Evolutionary conservation across 306 rosid species (phyloP).

Genomic region (Astragalus membranaceus): DNA sequence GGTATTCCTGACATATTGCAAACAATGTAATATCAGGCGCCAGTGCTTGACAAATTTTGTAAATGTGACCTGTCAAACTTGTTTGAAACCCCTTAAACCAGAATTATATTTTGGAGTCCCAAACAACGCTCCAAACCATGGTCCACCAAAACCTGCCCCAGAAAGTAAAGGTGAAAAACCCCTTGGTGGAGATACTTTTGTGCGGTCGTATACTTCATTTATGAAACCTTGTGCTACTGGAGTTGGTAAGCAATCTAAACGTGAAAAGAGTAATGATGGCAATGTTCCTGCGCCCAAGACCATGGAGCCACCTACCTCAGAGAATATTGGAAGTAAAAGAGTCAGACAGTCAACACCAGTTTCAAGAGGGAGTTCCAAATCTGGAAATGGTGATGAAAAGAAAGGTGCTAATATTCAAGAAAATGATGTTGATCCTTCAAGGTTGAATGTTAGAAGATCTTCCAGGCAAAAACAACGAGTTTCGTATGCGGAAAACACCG

Average conservation of each 20-base stretch:
- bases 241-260: conserved; percentile 15
- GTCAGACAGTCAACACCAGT: conserved; percentile 30
- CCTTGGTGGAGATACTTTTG: neutral
- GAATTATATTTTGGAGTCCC: neutral
- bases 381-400: conserved; percentile 7
- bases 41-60: conserved; percentile 24
- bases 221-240: conserved; percentile 29
- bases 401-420: conserved; percentile 19
- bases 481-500: conserved; percentile 31
- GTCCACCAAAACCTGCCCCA: conserved; percentile 6
- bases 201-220: neutral
- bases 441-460: conserved; percentile 41
- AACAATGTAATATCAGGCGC: conserved; percentile 34
- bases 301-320: conserved; percentile 25
- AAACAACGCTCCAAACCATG: conserved; percentile 22
- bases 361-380: conserved; percentile 27
- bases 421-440: conserved; percentile 32
- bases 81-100: conserved; percentile 30
- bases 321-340: conserved; percentile 48
- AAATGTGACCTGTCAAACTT: conserved; percentile 40
- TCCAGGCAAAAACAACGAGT: conserved; percentile 47
- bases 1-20: conserved; percentile 69
- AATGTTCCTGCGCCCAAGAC: conserved; percentile 24
- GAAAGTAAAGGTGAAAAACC: conserved; percentile 13
- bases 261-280: conserved; percentile 27